phyloP scores from a whole-genome alignment of 129 eudicot genomes.

The Centella asiatica region DNA sequence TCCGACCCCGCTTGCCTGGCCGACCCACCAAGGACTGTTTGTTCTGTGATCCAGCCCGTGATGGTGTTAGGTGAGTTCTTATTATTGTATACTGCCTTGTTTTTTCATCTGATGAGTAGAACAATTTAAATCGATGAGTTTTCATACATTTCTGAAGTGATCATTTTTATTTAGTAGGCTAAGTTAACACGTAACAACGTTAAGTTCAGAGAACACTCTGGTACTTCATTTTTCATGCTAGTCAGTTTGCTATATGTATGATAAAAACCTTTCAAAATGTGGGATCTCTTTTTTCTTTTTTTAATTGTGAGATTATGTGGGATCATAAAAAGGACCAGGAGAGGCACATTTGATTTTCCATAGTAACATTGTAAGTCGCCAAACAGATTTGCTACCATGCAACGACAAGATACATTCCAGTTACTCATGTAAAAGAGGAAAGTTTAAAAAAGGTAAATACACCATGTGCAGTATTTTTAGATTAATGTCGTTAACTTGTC shows the following conservation, averaged over 20 bases:
- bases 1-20: constrained; percentile 68
- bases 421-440: too few species aligned
- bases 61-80: constrained; percentile 40
- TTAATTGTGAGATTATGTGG: too few species aligned
- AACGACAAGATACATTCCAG: too few species aligned
- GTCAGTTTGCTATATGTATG: neutral
- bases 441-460: too few species aligned
- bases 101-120: neutral
- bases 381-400: too few species aligned
- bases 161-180: neutral
- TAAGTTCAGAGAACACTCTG: neutral
- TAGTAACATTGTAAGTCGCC: too few species aligned
- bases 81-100: neutral
- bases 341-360: too few species aligned
- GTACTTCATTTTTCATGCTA: neutral
- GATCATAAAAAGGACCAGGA: too few species aligned
- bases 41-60: constrained; percentile 69
- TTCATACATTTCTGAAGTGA: neutral
- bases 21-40: constrained; percentile 71
- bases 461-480: too few species aligned
- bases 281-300: too few species aligned
- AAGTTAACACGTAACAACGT: neutral
- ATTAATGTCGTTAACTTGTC: neutral
- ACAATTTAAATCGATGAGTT: neutral
- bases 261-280: too few species aligned